phyloP scores from a whole-genome alignment of 2,329 filamentous ascomycete genomes.

The Fusarium ramigenum region DNA sequence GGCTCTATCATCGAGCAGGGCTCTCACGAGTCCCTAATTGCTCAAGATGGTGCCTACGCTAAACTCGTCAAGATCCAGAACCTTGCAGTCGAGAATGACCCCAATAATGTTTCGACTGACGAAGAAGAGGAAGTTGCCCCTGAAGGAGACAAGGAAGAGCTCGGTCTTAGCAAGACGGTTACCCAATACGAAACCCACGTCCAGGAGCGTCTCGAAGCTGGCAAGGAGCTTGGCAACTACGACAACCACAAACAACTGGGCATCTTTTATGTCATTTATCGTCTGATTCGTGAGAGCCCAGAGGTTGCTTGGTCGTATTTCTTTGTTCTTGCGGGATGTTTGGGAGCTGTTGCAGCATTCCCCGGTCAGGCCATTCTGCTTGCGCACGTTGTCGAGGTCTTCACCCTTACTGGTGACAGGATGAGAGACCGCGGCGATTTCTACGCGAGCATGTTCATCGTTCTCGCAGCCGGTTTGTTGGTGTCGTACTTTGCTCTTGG shows the following conservation, averaged over 20 bases:
- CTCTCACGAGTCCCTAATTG: conserved; percentile 61
- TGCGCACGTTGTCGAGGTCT: conserved; percentile 53
- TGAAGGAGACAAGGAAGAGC: conserved; percentile 29
- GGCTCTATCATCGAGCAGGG: conserved; percentile 43
- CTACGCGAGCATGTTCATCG: conserved; percentile 64
- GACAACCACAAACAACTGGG: conserved; percentile 47
- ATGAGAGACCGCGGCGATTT: conserved; percentile 58
- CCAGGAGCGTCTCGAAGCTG: conserved; percentile 44
- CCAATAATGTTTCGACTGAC: conserved; percentile 36
- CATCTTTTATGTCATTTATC: conserved; percentile 44
- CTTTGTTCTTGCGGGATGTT: conserved; percentile 43
- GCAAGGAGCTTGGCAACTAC: conserved; percentile 51
- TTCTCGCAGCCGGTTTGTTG: conserved; percentile 57
- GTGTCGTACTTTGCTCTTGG: conserved; percentile 55
- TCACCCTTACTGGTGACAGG: conserved; percentile 46
- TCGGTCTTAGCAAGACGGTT: conserved; percentile 42
- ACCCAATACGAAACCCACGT: conserved; percentile 46
- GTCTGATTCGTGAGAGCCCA: conserved; percentile 51
- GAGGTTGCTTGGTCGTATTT: conserved; percentile 50
- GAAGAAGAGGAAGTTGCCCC: conserved; percentile 37
- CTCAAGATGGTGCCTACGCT: conserved; percentile 59
- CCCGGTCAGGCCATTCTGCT: conserved; percentile 57
- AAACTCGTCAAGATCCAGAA: conserved; percentile 57
- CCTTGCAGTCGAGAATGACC: conserved; percentile 42
- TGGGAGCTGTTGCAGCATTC: conserved; percentile 49